Evolutionary conservation across 805 yeast species (phyloP).

Genomic region (Pichia eremophila): DNA sequence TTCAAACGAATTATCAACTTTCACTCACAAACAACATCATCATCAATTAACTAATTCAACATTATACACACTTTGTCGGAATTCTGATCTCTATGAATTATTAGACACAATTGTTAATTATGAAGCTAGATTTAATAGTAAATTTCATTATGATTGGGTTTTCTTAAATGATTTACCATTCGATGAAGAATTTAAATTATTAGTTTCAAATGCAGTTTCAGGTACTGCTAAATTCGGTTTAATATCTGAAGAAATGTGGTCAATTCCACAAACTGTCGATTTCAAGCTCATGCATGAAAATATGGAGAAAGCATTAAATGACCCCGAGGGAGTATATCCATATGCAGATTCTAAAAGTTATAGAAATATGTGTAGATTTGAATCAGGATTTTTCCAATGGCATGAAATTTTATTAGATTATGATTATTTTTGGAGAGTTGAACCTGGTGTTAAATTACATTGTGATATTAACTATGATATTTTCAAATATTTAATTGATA

Average conservation of each 20-base stretch:
- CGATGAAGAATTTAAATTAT: slow-evolving; percentile 41
- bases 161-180: slow-evolving; percentile 67
- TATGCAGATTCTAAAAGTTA: slow-evolving; percentile 55
- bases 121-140: slow-evolving; percentile 56
- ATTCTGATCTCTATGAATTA: slow-evolving; percentile 49
- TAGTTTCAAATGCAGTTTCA: slow-evolving; percentile 41
- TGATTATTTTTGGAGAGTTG: slow-evolving; percentile 89
- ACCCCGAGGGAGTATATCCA: slow-evolving; percentile 35
- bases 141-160: slow-evolving; percentile 68
- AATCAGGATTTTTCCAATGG: slow-evolving; percentile 74
- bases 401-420: slow-evolving; percentile 61
- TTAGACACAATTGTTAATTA: slow-evolving; percentile 51
- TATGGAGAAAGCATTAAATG: slow-evolving; percentile 14
- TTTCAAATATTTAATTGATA: slow-evolving; percentile 63
- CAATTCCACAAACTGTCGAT: slow-evolving; percentile 40
- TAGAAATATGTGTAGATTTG: slow-evolving; percentile 86
- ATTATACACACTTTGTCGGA: slow-evolving; percentile 61
- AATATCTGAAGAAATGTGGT: slow-evolving; percentile 59
- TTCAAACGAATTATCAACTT: background rate
- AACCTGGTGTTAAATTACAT: slow-evolving; percentile 66
- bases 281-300: slow-evolving; percentile 10
- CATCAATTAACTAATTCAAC: slow-evolving; percentile 39
- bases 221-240: slow-evolving; percentile 56
- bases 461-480: slow-evolving; percentile 74
- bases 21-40: too few species aligned